Percentiles rank a stretch among this genome's conserved stretches.
Conservation (phyloP, 75 land plant genomes). For the Azolla pinnata region DNA sequence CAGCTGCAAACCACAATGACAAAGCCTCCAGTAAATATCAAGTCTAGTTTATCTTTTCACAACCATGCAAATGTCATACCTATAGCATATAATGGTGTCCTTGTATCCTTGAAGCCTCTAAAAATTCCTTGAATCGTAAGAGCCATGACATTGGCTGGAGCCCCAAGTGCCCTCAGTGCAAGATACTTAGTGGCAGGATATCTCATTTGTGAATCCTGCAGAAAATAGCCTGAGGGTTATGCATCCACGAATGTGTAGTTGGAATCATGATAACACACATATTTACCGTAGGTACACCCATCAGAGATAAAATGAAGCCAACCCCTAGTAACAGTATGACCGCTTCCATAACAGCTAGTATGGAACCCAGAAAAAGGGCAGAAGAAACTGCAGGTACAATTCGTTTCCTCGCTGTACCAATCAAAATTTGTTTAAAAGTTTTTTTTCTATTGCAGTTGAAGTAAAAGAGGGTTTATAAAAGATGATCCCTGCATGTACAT, state of each 20-base stretch:
- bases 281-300: conserved; percentile 86
- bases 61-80: too few species aligned
- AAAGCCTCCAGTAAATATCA: too few species aligned
- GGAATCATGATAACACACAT: background rate
- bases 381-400: conserved; percentile 74
- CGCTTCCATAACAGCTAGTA: conserved; percentile 69
- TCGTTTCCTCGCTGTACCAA: background rate
- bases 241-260: background rate
- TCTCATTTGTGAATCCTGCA: conserved; percentile 83
- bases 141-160: conserved; percentile 74
- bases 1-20: conserved; percentile 32
- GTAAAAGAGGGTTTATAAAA: too few species aligned
- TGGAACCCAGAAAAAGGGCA: conserved; percentile 63
- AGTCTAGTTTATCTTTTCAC: too few species aligned
- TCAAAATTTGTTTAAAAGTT: too few species aligned
- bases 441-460: too few species aligned
- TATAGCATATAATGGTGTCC: conserved; percentile 81
- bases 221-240: background rate
- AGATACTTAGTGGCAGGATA: conserved; percentile 71
- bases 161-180: conserved; percentile 76
- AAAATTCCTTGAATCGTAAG: conserved; percentile 92
- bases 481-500: too few species aligned
- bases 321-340: conserved; percentile 50
- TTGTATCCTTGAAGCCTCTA: conserved; percentile 89
- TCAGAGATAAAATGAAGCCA: conserved; percentile 54